Percentiles rank a stretch among this genome's conserved stretches.
Conservation (phyloP, 164 flowering plant genomes). For the Stephania yunnanensis region DNA sequence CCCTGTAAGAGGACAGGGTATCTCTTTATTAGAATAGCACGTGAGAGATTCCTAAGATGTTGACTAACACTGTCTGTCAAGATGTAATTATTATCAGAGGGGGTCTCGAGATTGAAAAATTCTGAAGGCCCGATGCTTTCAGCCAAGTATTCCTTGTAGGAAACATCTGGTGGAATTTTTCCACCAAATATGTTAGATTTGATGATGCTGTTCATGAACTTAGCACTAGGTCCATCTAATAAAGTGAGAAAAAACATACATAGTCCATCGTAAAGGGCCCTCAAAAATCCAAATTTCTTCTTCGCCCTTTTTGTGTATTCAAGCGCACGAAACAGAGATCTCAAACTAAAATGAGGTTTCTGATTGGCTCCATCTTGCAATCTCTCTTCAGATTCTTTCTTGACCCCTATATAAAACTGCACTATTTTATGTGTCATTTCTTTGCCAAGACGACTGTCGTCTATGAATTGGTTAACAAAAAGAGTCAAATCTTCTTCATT, state of each 20-base stretch:
- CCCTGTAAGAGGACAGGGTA: slow-evolving; percentile 98
- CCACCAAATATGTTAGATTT: slow-evolving; percentile 36
- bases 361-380: slow-evolving; percentile 97
- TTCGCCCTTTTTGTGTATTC: slow-evolving; percentile 62
- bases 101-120: slow-evolving; percentile 20
- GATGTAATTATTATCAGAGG: slow-evolving; percentile 41
- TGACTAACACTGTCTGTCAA: slow-evolving; percentile 59
- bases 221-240: slow-evolving; percentile 71
- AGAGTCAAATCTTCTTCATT: slow-evolving; percentile 66
- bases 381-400: slow-evolving; percentile 66
- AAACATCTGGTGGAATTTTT: slow-evolving; percentile 28
- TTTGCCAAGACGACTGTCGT: slow-evolving; percentile 24
- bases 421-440: slow-evolving; percentile 45
- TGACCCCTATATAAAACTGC: slow-evolving; percentile 67
- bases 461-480: slow-evolving; percentile 55
- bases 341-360: slow-evolving; percentile 92
- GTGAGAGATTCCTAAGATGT: slow-evolving; percentile 66
- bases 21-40: slow-evolving; percentile 64
- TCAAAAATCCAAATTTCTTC: slow-evolving; percentile 42
- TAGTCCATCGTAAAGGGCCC: slow-evolving; percentile 90
- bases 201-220: slow-evolving; percentile 55
- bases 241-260: slow-evolving; percentile 85
- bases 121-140: slow-evolving; percentile 2
- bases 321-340: slow-evolving; percentile 89
- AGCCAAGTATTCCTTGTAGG: slow-evolving; percentile 39